Conservation (phyloP, 2,329 filamentous ascomycete genomes). For the Aspergillus hiratsukae region DNA sequence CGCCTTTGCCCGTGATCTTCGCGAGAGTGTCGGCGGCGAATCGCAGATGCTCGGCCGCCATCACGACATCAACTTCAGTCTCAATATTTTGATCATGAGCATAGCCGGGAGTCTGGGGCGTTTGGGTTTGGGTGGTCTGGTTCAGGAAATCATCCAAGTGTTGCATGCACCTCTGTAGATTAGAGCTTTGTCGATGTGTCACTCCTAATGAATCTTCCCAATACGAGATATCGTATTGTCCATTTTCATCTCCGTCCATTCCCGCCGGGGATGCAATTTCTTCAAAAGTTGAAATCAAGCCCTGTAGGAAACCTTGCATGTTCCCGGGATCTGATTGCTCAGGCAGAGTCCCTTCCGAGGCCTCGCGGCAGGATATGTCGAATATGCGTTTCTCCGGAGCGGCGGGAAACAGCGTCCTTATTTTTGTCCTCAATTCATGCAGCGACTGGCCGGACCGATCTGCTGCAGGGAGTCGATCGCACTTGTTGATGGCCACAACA, state of each 20-base stretch:
- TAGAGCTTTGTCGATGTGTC: slow-evolving; percentile 79
- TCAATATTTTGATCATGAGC: slow-evolving; percentile 14
- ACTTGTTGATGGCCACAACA: slow-evolving; percentile 60
- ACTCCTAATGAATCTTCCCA: slow-evolving; percentile 84
- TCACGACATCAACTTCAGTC: slow-evolving; percentile 67
- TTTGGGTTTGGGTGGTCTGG: slow-evolving; percentile 42
- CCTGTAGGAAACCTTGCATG: slow-evolving; percentile 64
- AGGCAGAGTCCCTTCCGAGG: slow-evolving; percentile 28
- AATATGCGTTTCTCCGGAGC: slow-evolving; percentile 48
- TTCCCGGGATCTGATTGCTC: slow-evolving; percentile 54
- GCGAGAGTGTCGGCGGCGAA: slow-evolving; percentile 76
- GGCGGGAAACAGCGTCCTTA: slow-evolving; percentile 40
- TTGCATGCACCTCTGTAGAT: slow-evolving; percentile 67
- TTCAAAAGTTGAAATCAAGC: slow-evolving; percentile 64
- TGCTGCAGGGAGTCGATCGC: slow-evolving; percentile 43
- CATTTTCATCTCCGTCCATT: slow-evolving; percentile 29
- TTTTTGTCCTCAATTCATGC: slow-evolving; percentile 29
- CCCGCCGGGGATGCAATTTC: slow-evolving; percentile 38
- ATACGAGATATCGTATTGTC: slow-evolving; percentile 56
- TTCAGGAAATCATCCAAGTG: slow-evolving; percentile 70
- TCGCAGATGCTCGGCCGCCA: slow-evolving; percentile 84
- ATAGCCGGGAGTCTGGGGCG: slow-evolving; percentile 13
- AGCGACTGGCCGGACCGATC: slow-evolving; percentile 13
- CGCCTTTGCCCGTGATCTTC: slow-evolving; percentile 80
- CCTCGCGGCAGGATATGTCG: slow-evolving; percentile 69